Evolutionary conservation across 768 basidiomycete genomes (phyloP), one percentile per base, ranked within the genome.

Genomic region (Dentipellis sp.): DNA sequence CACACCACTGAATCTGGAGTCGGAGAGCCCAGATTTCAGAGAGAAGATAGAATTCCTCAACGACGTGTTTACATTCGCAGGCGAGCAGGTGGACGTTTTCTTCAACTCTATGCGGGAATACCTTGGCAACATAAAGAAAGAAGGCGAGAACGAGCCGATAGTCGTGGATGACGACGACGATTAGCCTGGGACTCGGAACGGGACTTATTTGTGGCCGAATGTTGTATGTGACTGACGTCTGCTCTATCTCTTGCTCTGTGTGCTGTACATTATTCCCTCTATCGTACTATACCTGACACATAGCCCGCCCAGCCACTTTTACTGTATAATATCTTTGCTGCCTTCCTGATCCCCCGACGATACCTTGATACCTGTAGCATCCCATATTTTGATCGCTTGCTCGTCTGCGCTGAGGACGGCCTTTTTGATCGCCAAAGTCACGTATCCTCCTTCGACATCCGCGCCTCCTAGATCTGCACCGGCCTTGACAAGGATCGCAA

Each of bases 401-500:
- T 72, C 68, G 63, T 88, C 78, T 8, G 75, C 73, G 6, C 71
- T 61, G 8, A 60, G 53, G 19, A 64, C 40, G 0, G 75, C 77
- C 58, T 69, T 74, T 51, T 69, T 62, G 16, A 74, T 56, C 7
- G 79, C 77, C 22, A 83, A 68, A 11, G 71, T 67, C 2, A 75
- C 82, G 64, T 82, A 87, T 21, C 77, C 48, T n/a, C 48, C 75
- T 59, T 75, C 74, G n/a, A 71, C 54, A 56, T 92, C 87, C 49
- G 79, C 72, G 1, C 86, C 81, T 37, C 86, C 82, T 21, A 92
- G 76, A 52, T 78, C 83, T 40, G 86, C 89, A 2, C 91, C 91
- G 16, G 86, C 83, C 64, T 78, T 80, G 14, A 88, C 74, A 22
- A 94, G 76, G 45, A 78, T 61, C 38, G 83, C 78, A 2, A 90